phyloP scores from a whole-genome alignment of 768 basidiomycete species.

The Russula sp. region DNA sequence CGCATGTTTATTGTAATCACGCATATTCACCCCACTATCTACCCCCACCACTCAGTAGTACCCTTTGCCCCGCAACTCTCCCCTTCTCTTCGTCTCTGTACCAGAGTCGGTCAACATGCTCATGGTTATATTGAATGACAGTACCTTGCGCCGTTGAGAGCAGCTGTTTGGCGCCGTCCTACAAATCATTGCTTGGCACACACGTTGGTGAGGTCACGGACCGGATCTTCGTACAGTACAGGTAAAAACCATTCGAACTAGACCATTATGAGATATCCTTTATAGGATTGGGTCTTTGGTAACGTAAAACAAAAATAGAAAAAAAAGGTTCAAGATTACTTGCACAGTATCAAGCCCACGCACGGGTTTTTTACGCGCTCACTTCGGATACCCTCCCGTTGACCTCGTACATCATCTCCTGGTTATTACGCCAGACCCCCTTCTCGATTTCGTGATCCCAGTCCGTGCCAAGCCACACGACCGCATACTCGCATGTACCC shows the following conservation, averaged over 20 bases:
- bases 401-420: slow-evolving; percentile 15
- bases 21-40: slow-evolving; percentile 17
- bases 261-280: neutral
- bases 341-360: neutral
- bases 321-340: neutral
- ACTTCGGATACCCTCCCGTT: neutral
- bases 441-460: slow-evolving; percentile 48
- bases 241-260: neutral
- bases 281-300: neutral
- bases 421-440: slow-evolving; percentile 40
- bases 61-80: neutral
- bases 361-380: neutral
- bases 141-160: neutral
- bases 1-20: slow-evolving; percentile 28
- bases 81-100: neutral
- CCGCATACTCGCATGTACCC: slow-evolving; percentile 63
- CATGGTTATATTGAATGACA: slow-evolving; percentile 15
- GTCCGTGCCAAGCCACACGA: slow-evolving; percentile 53
- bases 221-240: neutral
- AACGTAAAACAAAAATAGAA: neutral
- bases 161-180: too few relatives aligned
- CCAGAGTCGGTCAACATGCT: slow-evolving; percentile 9
- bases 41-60: slow-evolving; percentile 31
- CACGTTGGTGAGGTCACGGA: neutral
- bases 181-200: neutral